These are phyloP conservation scores for Alternaria sp. DNA, from an alignment of 2,329 filamentous ascomycete species.

Conservation along the genomic window DNA sequence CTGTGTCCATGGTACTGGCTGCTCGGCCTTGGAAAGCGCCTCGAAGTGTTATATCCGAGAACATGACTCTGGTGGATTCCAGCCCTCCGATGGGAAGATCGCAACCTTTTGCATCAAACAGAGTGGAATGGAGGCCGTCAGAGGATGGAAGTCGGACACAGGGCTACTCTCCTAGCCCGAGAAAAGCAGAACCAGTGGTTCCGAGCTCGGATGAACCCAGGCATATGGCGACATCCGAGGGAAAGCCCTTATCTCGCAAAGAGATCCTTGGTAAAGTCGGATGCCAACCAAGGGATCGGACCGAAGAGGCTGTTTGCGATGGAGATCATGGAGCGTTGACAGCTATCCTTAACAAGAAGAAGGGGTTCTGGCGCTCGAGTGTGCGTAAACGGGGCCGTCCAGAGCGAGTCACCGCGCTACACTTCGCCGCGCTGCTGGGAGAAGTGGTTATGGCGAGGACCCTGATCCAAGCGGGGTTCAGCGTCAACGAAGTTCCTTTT, in stretches of 20 bases:
- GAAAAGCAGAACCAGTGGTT: background rate
- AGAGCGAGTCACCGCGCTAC: constrained; percentile 30
- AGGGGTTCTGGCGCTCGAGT: constrained; percentile 26
- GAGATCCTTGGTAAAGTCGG: constrained; percentile 28
- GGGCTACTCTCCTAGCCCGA: background rate
- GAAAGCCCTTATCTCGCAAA: constrained; percentile 15
- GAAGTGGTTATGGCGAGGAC: constrained; percentile 31
- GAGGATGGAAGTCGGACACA: background rate
- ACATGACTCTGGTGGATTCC: background rate
- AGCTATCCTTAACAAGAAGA: constrained; percentile 24
- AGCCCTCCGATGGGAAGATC: background rate
- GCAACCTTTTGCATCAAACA: background rate
- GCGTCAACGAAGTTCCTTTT: constrained; percentile 31
- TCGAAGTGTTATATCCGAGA: background rate
- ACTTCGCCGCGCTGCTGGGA: constrained; percentile 34
- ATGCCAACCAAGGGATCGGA: constrained; percentile 28
- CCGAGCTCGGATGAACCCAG: background rate
- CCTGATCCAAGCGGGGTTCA: constrained; percentile 20
- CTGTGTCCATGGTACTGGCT: background rate
- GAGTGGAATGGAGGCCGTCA: background rate
- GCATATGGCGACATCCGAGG: background rate
- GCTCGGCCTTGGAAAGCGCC: background rate
- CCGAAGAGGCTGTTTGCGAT: constrained; percentile 30
- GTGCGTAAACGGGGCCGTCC: constrained; percentile 24
- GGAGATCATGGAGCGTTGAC: constrained; percentile 17